Base-by-base conservation (phyloP, 805 yeast species). In the Komagataella pseudopastoris region DNA sequence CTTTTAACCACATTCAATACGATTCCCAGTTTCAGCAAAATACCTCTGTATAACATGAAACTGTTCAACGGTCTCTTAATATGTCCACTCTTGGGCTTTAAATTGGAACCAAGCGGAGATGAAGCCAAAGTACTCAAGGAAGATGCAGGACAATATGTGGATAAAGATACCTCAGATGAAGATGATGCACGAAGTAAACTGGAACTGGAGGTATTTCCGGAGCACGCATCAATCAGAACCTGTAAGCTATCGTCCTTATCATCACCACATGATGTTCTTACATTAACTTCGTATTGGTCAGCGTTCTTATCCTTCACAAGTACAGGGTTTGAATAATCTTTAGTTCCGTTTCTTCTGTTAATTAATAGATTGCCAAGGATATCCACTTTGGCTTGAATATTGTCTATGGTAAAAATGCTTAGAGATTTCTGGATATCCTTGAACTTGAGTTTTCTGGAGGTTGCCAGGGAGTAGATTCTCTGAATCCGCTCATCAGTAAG, bases 31-130 rank as follows among this genome's bases (percentile, higher is more conserved):
- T 70, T 71, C 16, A 73, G 68, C 66, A 72, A 70, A 5, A 70
- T 57, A 18, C 70, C 62, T 50, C 77, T 63, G 56, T 74, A 74
- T 7, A 74, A 62, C 78, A 74, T 73, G 55, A 71, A 74, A 23
- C 74, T 68, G 59, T 74, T 74, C 52, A 72, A 62, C 0, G 78
- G 78, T 46, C 78, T 65, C 55, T 73, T 74, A 48, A 74, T 64
- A 51, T 70, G 55, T 30, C 39, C 39, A 10, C 6, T 14, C 39
- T 30, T 30, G 4, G 39, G 10, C 39, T 14, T 30, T 10, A 30
- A 5, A 30, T 10, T 30, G 39, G 39, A 30, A 8, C 39, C 5
- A 30, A 30, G 39, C 8, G 39, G 39, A 30, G 39, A 30, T 5
- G 39, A 30, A 30, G 39, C 39, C 39, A 30, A 30, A 14, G 39